phyloP scores from a whole-genome alignment of 495 filamentous ascomycete genomes.

The Penicillium arizonense region DNA sequence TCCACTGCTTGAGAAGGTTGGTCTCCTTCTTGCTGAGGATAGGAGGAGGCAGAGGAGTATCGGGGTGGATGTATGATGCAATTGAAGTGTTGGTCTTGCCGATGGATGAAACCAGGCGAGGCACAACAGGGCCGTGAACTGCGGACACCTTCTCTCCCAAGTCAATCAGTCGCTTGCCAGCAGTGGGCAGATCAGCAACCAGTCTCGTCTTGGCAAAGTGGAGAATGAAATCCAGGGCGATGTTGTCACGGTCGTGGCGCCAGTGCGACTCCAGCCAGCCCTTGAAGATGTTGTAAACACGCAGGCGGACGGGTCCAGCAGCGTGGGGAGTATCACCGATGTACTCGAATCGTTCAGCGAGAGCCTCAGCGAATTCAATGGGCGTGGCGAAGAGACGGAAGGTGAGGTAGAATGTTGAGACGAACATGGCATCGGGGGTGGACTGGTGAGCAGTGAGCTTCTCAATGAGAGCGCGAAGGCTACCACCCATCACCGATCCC shows the following conservation, averaged over 20 bases:
- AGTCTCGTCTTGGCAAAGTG: slow-evolving; percentile 77
- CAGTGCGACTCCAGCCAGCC: slow-evolving; percentile 97
- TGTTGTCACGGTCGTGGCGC: slow-evolving; percentile 74
- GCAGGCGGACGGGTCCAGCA: slow-evolving; percentile 76
- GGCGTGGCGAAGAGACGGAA: slow-evolving; percentile 94
- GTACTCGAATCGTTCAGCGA: slow-evolving; percentile 91
- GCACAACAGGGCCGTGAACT: slow-evolving; percentile 73
- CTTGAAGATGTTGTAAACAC: slow-evolving; percentile 96
- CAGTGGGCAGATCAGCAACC: slow-evolving; percentile 63
- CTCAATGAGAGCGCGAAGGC: slow-evolving; percentile 87
- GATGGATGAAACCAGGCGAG: slow-evolving; percentile 82
- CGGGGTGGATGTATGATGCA: slow-evolving; percentile 64
- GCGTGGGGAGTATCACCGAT: slow-evolving; percentile 73
- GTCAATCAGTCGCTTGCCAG: slow-evolving; percentile 75
- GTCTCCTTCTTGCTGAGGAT: slow-evolving; percentile 73
- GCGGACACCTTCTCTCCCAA: slow-evolving; percentile 80
- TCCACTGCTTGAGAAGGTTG: slow-evolving; percentile 70
- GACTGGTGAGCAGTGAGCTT: slow-evolving; percentile 90
- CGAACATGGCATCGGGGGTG: slow-evolving; percentile 89
- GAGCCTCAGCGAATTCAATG: slow-evolving; percentile 69
- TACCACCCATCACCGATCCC: slow-evolving; percentile 90
- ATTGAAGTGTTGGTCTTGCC: slow-evolving; percentile 79
- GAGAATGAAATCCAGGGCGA: slow-evolving; percentile 71
- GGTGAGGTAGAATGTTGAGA: slow-evolving; percentile 93
- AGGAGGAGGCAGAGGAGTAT: slow-evolving; percentile 68